Evolutionary conservation across 2,329 filamentous ascomycete genomes (phyloP).

Genomic region (Camillea tinctor): DNA sequence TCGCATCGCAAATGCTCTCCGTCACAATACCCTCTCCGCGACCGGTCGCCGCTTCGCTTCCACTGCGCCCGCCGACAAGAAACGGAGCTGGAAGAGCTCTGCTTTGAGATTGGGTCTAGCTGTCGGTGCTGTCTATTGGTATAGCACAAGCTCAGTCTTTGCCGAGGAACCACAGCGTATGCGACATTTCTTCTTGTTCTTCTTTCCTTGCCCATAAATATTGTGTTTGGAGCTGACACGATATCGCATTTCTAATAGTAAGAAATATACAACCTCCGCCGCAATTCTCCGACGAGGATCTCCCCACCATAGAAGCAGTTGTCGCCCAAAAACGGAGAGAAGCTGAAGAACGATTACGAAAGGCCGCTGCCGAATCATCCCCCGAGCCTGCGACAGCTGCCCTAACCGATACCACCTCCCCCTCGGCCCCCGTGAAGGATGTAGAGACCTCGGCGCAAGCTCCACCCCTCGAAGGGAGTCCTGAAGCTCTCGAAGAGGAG

Average conservation of each 20-base stretch:
- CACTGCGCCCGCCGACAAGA: conserved; percentile 60
- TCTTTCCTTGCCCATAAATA: too few species aligned
- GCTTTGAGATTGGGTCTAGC: conserved; percentile 74
- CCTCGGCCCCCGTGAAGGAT: conserved; percentile 27
- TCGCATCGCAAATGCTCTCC: conserved; percentile 42
- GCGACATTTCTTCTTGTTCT: conserved; percentile 32
- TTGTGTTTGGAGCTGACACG: conserved; percentile 3
- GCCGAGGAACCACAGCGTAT: conserved; percentile 77
- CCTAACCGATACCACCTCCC: conserved; percentile 23
- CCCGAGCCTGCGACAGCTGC: conserved; percentile 29
- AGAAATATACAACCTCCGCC: conserved; percentile 43
- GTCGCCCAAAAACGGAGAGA: conserved; percentile 61
- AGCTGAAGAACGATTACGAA: conserved; percentile 36
- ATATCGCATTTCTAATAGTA: conserved; percentile 15
- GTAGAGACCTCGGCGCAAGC: conserved; percentile 19
- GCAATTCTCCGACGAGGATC: conserved; percentile 55
- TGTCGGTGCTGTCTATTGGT: conserved; percentile 80
- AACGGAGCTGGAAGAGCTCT: conserved; percentile 79
- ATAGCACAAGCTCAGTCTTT: conserved; percentile 86
- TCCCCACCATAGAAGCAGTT: conserved; percentile 66
- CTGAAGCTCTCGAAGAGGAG: conserved; percentile 69
- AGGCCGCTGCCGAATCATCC: conserved; percentile 25
- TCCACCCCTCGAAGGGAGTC: conserved; percentile 33
- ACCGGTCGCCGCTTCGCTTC: conserved; percentile 52
- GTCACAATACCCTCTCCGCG: conserved; percentile 38